phyloP scores from a whole-genome alignment of 73 alveolate genomes.

The Symbiodinium pilosum region DNA sequence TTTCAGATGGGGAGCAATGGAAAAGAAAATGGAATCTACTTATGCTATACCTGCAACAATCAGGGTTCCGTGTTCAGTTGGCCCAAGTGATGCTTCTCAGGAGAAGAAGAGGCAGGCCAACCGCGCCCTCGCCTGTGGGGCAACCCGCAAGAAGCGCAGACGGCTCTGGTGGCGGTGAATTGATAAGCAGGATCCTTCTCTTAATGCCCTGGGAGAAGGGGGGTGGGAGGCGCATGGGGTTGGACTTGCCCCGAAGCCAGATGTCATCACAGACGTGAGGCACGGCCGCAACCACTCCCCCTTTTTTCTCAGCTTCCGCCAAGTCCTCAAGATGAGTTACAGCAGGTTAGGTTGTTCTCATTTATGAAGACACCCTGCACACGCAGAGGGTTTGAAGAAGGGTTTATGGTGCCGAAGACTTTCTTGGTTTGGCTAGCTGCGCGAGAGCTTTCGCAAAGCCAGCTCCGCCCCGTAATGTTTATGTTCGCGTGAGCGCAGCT shows the following conservation, averaged over 20 bases:
- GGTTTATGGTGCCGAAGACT: too few species aligned
- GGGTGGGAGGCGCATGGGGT: neutral
- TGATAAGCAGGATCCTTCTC: neutral
- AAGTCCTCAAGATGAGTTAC: neutral
- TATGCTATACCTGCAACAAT: too few species aligned
- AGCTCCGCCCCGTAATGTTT: neutral
- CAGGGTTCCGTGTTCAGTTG: too few species aligned
- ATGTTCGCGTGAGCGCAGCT: neutral
- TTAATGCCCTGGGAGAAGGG: neutral
- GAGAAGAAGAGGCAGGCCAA: constrained; percentile 94
- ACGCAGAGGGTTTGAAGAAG: too few species aligned
- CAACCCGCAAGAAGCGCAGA: constrained; percentile 92
- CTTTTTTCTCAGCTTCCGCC: constrained; percentile 2
- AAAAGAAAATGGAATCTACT: too few species aligned
- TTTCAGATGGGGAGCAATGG: neutral
- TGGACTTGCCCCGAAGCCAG: constrained; percentile 6
- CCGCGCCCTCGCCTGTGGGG: constrained; percentile 88
- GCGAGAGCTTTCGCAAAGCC: constrained; percentile 19
- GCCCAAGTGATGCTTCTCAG: too few species aligned
- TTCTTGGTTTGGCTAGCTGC: neutral
- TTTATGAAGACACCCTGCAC: too few species aligned
- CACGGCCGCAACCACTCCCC: neutral
- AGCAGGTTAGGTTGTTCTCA: too few species aligned
- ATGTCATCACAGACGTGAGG: neutral
- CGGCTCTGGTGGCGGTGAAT: constrained; percentile 94